A percentile compares a stretch with the other conserved stretches of the same genome.
These are phyloP conservation scores for Bauhinia variegata DNA, from an alignment of 306 rosid species.

Conservation along the genomic window DNA sequence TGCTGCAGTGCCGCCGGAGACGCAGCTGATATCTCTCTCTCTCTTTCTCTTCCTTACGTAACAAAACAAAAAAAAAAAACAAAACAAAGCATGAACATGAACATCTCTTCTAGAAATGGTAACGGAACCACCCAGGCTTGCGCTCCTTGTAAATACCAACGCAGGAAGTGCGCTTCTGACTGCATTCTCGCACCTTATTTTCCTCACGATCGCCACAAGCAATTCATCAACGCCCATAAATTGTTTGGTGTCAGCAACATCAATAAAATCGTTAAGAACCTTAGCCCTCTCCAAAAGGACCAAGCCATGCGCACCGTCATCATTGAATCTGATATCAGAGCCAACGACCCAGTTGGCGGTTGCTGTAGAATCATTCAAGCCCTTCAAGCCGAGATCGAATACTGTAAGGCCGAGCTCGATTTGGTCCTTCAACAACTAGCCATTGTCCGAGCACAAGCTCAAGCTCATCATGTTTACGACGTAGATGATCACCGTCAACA, in stretches of 20 bases:
- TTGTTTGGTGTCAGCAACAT: slow-evolving; percentile 82
- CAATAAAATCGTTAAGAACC: slow-evolving; percentile 49
- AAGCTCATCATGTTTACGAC: neutral
- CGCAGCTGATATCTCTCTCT: slow-evolving; percentile 65
- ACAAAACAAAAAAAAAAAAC: neutral
- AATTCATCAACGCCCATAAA: slow-evolving; percentile 71
- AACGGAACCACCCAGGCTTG: slow-evolving; percentile 77
- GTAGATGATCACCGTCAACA: neutral
- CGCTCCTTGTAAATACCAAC: slow-evolving; percentile 83
- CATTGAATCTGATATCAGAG: slow-evolving; percentile 67
- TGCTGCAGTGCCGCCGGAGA: slow-evolving; percentile 54
- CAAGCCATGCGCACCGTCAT: slow-evolving; percentile 61
- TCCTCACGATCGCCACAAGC: slow-evolving; percentile 66
- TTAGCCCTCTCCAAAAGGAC: slow-evolving; percentile 33
- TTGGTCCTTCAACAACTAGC: slow-evolving; percentile 63
- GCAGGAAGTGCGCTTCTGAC: slow-evolving; percentile 69
- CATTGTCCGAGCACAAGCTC: slow-evolving; percentile 41
- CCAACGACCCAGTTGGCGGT: slow-evolving; percentile 75
- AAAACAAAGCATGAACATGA: neutral
- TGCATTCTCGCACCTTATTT: slow-evolving; percentile 86
- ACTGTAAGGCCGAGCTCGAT: slow-evolving; percentile 44
- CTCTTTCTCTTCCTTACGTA: slow-evolving; percentile 4
- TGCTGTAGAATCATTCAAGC: slow-evolving; percentile 43
- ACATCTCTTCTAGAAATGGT: slow-evolving; percentile 20
- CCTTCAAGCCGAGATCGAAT: slow-evolving; percentile 47